A percentile compares a stretch with the other conserved stretches of the same genome.
Conservation (phyloP, 805 yeast species). For the Candida cerambycidarum region DNA sequence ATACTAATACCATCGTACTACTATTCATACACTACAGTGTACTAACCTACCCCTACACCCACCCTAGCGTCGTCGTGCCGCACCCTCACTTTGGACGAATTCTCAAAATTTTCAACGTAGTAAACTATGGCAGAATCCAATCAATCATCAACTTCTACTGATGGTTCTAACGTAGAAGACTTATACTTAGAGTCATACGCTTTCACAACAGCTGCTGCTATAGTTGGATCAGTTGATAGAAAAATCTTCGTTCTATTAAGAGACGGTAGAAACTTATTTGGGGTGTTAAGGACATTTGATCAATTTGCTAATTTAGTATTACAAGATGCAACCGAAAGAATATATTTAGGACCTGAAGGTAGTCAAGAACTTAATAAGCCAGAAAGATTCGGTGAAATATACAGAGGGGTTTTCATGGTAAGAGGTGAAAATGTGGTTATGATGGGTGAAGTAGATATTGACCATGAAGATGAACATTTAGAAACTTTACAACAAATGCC, state of each 20-base stretch:
- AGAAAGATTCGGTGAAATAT: constrained; percentile 68
- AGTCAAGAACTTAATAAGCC: constrained; percentile 34
- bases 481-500: constrained; percentile 55
- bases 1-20: no score
- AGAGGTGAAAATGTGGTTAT: constrained; percentile 96
- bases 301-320: constrained; percentile 91
- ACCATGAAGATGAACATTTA: constrained; percentile 72
- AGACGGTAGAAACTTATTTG: constrained; percentile 86
- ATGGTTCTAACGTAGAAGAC: constrained; percentile 45
- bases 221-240: constrained; percentile 81
- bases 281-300: constrained; percentile 91
- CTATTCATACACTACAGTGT: no score
- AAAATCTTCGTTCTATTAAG: constrained; percentile 81
- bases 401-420: constrained; percentile 78
- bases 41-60: background rate
- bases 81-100: no score
- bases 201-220: constrained; percentile 87
- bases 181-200: constrained; percentile 77
- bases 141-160: constrained; percentile 2
- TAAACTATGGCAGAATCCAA: constrained; percentile 9
- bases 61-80: no score
- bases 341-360: constrained; percentile 49
- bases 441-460: constrained; percentile 91
- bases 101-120: background rate
- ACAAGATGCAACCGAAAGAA: constrained; percentile 87